A percentile compares a stretch with the other conserved stretches of the same genome.
phyloP scores from a whole-genome alignment of 2,329 filamentous ascomycete species.

The Ascocoryne sarcoides region DNA sequence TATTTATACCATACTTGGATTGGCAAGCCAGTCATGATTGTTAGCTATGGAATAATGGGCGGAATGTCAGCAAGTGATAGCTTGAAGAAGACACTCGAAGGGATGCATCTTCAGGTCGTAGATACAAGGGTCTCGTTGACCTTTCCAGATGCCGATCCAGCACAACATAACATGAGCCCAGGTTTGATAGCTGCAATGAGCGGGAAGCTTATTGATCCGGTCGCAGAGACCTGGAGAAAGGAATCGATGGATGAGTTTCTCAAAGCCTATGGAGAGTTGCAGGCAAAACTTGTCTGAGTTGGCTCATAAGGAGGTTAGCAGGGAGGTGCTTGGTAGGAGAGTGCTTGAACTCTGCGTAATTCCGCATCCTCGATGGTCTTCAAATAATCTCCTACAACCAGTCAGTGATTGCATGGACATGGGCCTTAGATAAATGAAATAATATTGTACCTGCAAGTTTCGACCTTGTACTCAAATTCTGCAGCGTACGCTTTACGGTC shows the following conservation, averaged over 20 bases:
- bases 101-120: constrained; percentile 28
- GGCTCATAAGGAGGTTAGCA: background rate
- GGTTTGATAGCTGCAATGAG: constrained; percentile 5
- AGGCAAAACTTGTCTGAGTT: background rate
- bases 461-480: background rate
- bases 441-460: background rate
- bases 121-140: constrained; percentile 27
- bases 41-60: constrained; percentile 44
- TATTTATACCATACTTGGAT: constrained; percentile 51
- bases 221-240: constrained; percentile 1
- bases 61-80: constrained; percentile 29
- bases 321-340: too few species aligned
- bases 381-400: background rate
- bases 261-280: constrained; percentile 13
- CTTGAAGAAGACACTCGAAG: constrained; percentile 22
- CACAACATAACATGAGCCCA: constrained; percentile 6
- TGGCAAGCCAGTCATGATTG: constrained; percentile 43
- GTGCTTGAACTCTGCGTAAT: background rate
- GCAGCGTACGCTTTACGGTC: background rate
- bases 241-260: constrained; percentile 10
- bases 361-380: constrained; percentile 1
- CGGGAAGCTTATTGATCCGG: constrained; percentile 9
- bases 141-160: constrained; percentile 17
- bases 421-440: background rate
- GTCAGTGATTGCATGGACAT: background rate